Evolutionary conservation across 805 yeast genomes (phyloP), one percentile per base, ranked within the genome.

Genomic region (Vanderwaltozyma polyspora): DNA sequence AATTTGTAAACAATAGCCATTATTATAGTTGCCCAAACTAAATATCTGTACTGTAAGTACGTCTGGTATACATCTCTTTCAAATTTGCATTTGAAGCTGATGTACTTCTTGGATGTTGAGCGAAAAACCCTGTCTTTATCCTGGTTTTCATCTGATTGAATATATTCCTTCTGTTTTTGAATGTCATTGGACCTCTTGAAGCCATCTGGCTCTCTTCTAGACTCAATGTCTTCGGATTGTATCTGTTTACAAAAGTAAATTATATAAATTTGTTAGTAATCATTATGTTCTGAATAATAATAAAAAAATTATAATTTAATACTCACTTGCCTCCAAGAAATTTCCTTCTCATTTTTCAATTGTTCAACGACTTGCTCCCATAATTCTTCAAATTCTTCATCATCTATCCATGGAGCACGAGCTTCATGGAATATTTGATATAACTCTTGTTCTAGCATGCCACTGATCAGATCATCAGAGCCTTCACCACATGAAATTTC

Each of bases 321-420:
- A 55, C 53, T 49, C 69, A 76, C 83, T 70, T 76, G 82, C 82
- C 91, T 78, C 72, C 80, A 79, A 60, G 70, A 74, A 52, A 79
- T 68, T 55, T 76, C 83, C 28, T 81, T 78, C 60, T 78, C 80
- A 36, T 63, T 66, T 41, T 73, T 72, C 42, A 84, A 66, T 46
- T 75, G 78, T 24, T 62, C 52, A 3, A 76, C 50, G n/a, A 78
- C 78, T 45, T 73, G 70, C 18, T 51, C 50, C 94, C 94, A 85
- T 39, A 81, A 65, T 38, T 74, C 79, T 44, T 79, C 79, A 36
- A 50, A 52, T 42, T 83, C 91, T 24, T 73, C 75, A 35, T 66
- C 71, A 28, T 48, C 49, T 19, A 63, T 42, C 49, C 56, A 43
- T 22, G 62, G 45, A 29, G 59, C 52, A 39, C 59, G 54, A 22